phyloP scores from a whole-genome alignment of 495 filamentous ascomycete species.

The Stereocaulon alpinum region DNA sequence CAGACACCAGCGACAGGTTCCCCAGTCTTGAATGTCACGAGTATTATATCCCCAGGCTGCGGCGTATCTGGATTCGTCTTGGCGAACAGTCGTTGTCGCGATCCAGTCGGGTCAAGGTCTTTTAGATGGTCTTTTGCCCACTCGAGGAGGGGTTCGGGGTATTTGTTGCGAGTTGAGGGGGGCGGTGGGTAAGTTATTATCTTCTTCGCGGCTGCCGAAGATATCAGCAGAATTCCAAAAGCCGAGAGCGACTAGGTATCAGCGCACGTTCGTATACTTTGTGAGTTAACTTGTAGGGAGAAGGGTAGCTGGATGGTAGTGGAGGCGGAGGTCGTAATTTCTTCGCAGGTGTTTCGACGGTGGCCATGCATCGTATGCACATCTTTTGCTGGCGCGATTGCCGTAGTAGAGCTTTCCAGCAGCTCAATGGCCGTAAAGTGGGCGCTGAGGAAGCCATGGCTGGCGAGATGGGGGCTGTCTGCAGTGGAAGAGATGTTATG shows the following conservation, averaged over 20 bases:
- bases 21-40: constrained; percentile 68
- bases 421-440: constrained; percentile 54
- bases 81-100: constrained; percentile 70
- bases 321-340: constrained; percentile 33
- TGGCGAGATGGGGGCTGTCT: not conserved
- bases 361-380: constrained; percentile 33
- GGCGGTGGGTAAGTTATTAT: constrained; percentile 47
- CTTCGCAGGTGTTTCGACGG: constrained; percentile 29
- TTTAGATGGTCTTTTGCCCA: constrained; percentile 56
- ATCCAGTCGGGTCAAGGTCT: constrained; percentile 71
- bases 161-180: constrained; percentile 33
- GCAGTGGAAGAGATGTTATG: not conserved
- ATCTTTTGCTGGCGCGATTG: constrained; percentile 35
- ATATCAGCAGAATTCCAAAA: no score
- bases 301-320: constrained; percentile 7
- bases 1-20: constrained; percentile 87
- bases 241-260: not conserved
- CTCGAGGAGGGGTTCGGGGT: constrained; percentile 50
- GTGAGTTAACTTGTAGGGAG: constrained; percentile 5
- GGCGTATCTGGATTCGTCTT: constrained; percentile 62
- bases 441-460: constrained; percentile 42
- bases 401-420: constrained; percentile 50
- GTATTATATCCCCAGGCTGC: constrained; percentile 78
- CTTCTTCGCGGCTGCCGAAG: constrained; percentile 31
- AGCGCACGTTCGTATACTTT: not conserved